These are phyloP conservation scores for Cicer judaicum DNA, from an alignment of 306 rosid species.

Conservation along the genomic window DNA sequence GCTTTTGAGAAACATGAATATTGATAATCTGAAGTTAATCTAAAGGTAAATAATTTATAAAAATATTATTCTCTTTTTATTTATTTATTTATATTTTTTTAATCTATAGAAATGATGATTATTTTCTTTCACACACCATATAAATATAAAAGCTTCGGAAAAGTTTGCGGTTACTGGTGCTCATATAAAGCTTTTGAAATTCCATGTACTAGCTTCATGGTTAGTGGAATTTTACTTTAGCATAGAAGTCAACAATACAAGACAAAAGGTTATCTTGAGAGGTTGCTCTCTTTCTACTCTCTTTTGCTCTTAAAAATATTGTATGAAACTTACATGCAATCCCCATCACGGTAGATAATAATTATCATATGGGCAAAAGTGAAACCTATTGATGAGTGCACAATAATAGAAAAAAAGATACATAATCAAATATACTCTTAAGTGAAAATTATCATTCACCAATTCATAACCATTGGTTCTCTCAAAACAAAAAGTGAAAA, in stretches of 20 bases:
- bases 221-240: conserved; percentile 70
- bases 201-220: conserved; percentile 44
- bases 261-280: conserved; percentile 48
- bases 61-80: no score
- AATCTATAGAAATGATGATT: no score
- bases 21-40: no score
- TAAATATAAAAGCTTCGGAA: no score
- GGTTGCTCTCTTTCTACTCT: conserved; percentile 3
- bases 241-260: conserved; percentile 68
- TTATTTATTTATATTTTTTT: no score
- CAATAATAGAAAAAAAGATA: conserved; percentile 53
- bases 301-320: conserved; percentile 24
- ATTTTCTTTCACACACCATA: no score
- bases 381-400: conserved; percentile 57
- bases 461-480: conserved; percentile 47
- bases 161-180: no score
- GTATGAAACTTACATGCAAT: conserved; percentile 51
- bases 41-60: no score
- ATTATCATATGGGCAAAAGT: conserved; percentile 50
- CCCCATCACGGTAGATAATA: conserved; percentile 33
- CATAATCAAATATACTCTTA: conserved; percentile 19
- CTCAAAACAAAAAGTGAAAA: conserved; percentile 35
- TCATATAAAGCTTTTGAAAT: conserved; percentile 46
- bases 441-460: conserved; percentile 57
- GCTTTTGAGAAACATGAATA: no score